phyloP scores from a whole-genome alignment of 2,329 filamentous ascomycete genomes.

The Domatiomyces catenatus region DNA sequence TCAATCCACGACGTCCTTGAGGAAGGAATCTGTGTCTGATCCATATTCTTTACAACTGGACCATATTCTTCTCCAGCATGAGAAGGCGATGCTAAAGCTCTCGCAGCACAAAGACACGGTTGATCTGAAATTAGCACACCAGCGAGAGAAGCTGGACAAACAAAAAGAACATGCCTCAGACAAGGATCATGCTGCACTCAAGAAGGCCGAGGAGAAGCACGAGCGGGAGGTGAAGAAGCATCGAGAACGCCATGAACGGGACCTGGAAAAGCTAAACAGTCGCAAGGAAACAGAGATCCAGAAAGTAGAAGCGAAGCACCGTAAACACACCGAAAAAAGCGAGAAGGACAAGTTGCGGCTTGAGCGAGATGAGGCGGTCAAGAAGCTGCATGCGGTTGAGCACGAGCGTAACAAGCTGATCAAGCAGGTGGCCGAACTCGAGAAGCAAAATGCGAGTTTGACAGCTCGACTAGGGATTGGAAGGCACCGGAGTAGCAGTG shows the following conservation, averaged over 20 bases:
- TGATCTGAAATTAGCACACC: slow-evolving; percentile 24
- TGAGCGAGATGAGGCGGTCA: slow-evolving; percentile 33
- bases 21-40: not conserved
- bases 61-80: slow-evolving; percentile 19
- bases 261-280: slow-evolving; percentile 28
- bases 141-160: slow-evolving; percentile 18
- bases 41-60: not conserved
- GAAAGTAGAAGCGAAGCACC: slow-evolving; percentile 25
- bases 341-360: slow-evolving; percentile 28
- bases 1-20: not conserved
- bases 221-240: slow-evolving; percentile 19
- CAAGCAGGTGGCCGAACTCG: slow-evolving; percentile 37
- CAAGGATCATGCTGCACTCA: slow-evolving; percentile 13
- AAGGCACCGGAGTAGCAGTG: not conserved
- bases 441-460: slow-evolving; percentile 42
- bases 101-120: slow-evolving; percentile 26
- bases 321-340: slow-evolving; percentile 25
- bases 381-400: slow-evolving; percentile 31
- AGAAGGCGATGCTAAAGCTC: slow-evolving; percentile 30
- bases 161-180: slow-evolving; percentile 11
- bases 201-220: slow-evolving; percentile 20
- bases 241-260: slow-evolving; percentile 19
- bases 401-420: slow-evolving; percentile 29
- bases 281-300: slow-evolving; percentile 26
- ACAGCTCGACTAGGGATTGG: slow-evolving; percentile 25